Base-by-base conservation (phyloP, 805 yeast species). In the Danielia reshetovae region DNA sequence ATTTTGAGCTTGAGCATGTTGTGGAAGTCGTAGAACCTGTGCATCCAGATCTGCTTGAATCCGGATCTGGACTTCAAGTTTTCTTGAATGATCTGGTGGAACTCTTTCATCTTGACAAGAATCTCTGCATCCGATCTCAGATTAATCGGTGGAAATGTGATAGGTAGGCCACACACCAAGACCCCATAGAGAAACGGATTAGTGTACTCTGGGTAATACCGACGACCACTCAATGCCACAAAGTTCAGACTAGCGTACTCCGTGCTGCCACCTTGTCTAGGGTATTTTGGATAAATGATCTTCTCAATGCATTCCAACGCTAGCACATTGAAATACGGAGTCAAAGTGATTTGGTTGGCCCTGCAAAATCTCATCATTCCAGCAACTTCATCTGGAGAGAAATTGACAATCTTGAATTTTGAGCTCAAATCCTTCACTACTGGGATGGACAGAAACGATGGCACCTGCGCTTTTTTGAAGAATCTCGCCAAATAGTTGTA, bases 311-410 rank as follows among this genome's bases (percentile, higher is more conserved):
- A 31, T 10, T 42, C 40, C 18, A 41, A 16, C 7, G 48, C 50
- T n/a, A 48, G 29, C 2, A 43, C 33, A 4, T 43, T 32, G 4
- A 52, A 29, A 30, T 33, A 47, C 7, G 59, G 50, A 2, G 59
- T 56, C 17, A 56, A 30, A 4, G 57, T 52, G 9, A 45, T 18
- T 2, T 33, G 34, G 17, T 47, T 40, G 21, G 24, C 24, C 22
- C 42, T 45, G 22, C 49, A 52, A 30, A 29, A 45, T 7, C 17
- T 14, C 4, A 46, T 28, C 11, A 53, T 34, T 3, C 17, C n/a
- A 4, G 21, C 26, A 7, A 43, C 34, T 29, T 48, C 40, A 5
- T 19, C 32, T 1, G 53, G 39, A 13, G 42, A 19, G 15, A 52
- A 37, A 12, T 38, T 40, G 4, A 53, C 14, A 1, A 32, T 18